Percentiles rank a stretch among this genome's conserved stretches.
Conservation (phyloP, 768 basidiomycete genomes). For the Dendrothele bispora region DNA sequence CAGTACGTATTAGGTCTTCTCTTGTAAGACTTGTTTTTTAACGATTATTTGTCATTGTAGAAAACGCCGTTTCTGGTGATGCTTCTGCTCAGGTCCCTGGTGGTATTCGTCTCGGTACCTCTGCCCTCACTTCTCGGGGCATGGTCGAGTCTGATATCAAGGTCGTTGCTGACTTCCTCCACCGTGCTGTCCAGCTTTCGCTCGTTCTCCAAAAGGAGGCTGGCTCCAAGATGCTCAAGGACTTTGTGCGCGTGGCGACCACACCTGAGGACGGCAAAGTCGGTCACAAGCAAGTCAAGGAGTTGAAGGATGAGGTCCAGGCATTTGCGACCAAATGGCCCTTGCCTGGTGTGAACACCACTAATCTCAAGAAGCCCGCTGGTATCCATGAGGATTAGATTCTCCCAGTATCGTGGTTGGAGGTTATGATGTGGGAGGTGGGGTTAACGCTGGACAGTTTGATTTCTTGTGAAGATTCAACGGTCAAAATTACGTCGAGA, state of each 20-base stretch:
- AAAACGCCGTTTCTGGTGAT: conserved; percentile 97
- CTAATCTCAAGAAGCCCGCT: conserved; percentile 51
- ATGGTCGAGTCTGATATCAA: conserved; percentile 89
- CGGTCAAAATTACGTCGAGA: conserved; percentile 34
- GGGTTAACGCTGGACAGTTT: not conserved
- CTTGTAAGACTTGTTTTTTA: conserved; percentile 1
- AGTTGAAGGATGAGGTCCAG: conserved; percentile 78
- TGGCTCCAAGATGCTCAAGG: conserved; percentile 91
- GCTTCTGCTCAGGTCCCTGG: conserved; percentile 94
- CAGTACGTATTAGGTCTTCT: conserved; percentile 62
- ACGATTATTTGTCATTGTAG: conserved; percentile 37
- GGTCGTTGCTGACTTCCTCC: conserved; percentile 85
- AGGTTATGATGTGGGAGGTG: not conserved
- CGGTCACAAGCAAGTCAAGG: conserved; percentile 67
- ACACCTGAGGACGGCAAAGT: conserved; percentile 65
- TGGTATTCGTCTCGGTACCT: conserved; percentile 94
- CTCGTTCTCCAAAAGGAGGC: conserved; percentile 92
- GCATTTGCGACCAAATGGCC: conserved; percentile 88
- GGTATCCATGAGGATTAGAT: conserved; percentile 59
- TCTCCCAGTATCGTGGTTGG: not conserved
- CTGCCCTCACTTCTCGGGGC: conserved; percentile 91
- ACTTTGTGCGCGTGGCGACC: conserved; percentile 85
- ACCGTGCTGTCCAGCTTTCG: conserved; percentile 92
- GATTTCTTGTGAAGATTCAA: conserved; percentile 49
- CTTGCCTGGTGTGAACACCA: conserved; percentile 77